Evolutionary conservation across 352 stramenopile species (phyloP).

Genomic region (Pythium dissotocum): DNA sequence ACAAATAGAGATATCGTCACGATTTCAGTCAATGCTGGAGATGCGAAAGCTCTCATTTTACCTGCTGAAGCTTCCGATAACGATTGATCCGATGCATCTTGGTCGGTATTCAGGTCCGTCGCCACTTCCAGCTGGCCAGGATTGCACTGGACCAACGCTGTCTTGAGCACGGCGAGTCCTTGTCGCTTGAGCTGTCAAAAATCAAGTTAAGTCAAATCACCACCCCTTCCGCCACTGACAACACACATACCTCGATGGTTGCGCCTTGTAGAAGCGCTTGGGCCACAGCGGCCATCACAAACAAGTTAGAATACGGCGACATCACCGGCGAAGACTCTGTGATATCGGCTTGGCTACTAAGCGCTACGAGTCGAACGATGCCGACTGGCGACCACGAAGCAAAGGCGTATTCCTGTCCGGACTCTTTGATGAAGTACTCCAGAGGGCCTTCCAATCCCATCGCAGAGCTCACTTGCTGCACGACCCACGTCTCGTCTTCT

Average conservation of each 20-base stretch:
- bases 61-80: conserved; percentile 12
- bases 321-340: conserved; percentile 17
- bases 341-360: conserved; percentile 4
- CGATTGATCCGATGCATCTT: background rate
- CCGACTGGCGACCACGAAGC: conserved; percentile 56
- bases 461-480: conserved; percentile 24
- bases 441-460: conserved; percentile 38
- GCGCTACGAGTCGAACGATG: conserved; percentile 37
- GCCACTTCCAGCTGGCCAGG: conserved; percentile 3
- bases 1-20: background rate
- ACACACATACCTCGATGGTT: conserved; percentile 11
- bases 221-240: background rate
- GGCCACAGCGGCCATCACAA: conserved; percentile 27
- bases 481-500: conserved; percentile 37
- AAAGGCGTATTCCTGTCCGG: conserved; percentile 57
- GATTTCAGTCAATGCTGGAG: background rate
- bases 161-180: conserved; percentile 15
- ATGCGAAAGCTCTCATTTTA: background rate
- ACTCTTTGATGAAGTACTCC: conserved; percentile 53
- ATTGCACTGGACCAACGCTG: conserved; percentile 5
- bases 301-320: conserved; percentile 50
- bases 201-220: background rate
- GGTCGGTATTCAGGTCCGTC: too few relatives aligned
- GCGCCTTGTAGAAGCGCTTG: conserved; percentile 21
- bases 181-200: conserved; percentile 11